These are phyloP conservation scores for Plicaturopsis crispa DNA, from an alignment of 768 basidiomycete genomes.

Conservation along the genomic window DNA sequence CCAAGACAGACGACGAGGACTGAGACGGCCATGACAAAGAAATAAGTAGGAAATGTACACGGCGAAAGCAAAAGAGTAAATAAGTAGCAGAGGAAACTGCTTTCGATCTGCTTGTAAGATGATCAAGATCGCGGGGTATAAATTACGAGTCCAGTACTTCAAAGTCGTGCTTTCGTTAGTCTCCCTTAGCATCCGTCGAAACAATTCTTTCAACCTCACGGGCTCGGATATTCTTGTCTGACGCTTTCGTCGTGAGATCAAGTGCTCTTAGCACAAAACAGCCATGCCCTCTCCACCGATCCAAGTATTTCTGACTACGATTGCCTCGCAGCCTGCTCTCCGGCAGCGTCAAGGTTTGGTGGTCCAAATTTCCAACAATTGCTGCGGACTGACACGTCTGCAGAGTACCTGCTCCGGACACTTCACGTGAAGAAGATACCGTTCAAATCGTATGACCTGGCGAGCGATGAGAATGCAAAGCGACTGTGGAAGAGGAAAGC, in stretches of 20 bases:
- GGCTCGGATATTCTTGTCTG: too few species aligned
- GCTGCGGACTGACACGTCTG: too few species aligned
- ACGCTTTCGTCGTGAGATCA: too few species aligned
- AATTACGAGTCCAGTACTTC: too few species aligned
- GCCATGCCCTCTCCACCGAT: slow-evolving; percentile 84
- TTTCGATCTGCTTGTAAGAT: too few species aligned
- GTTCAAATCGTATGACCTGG: slow-evolving; percentile 78
- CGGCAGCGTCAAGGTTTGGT: slow-evolving; percentile 69
- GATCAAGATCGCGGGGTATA: too few species aligned
- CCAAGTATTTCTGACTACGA: slow-evolving; percentile 78
- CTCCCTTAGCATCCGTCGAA: background rate
- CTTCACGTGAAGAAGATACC: slow-evolving; percentile 82
- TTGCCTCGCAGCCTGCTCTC: slow-evolving; percentile 71
- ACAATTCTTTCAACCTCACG: background rate
- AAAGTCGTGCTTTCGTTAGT: background rate
- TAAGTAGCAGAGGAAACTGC: too few species aligned
- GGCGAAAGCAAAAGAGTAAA: too few species aligned
- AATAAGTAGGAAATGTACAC: too few species aligned
- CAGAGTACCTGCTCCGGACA: slow-evolving; percentile 77
- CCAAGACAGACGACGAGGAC: slow-evolving; percentile 73
- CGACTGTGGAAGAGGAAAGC: slow-evolving; percentile 76
- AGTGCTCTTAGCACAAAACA: too few species aligned
- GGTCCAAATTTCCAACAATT: background rate
- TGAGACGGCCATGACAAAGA: slow-evolving; percentile 11
- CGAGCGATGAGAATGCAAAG: slow-evolving; percentile 79